Percentiles rank a stretch among this genome's conserved stretches.
These are phyloP conservation scores for Cyclanthera cordifolia DNA, from an alignment of 306 rosid genomes.

Conservation along the genomic window DNA sequence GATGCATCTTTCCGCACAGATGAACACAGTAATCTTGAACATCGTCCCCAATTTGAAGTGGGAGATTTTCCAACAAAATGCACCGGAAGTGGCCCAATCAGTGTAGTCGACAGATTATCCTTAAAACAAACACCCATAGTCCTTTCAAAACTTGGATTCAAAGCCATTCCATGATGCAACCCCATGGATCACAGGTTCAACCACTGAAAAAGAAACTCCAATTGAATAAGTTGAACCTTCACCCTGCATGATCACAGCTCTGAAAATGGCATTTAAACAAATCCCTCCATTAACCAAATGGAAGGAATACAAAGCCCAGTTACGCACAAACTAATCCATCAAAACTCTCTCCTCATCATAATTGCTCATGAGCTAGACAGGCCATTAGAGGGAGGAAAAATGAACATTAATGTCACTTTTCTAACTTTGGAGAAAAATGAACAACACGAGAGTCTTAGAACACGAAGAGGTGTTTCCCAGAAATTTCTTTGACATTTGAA, in stretches of 20 bases:
- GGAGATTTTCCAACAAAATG: constrained; percentile 25
- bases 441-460: no score
- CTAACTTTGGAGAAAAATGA: no score
- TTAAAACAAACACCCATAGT: constrained; percentile 31
- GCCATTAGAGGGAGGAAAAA: neutral
- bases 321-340: neutral
- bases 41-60: constrained; percentile 18
- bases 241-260: neutral
- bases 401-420: neutral
- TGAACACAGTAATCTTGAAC: constrained; percentile 36
- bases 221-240: neutral
- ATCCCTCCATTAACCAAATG: neutral
- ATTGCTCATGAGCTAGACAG: neutral
- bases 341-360: neutral
- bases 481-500: no score
- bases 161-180: constrained; percentile 31
- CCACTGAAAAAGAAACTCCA: neutral
- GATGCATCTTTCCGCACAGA: constrained; percentile 25
- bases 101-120: constrained; percentile 46
- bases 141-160: constrained; percentile 34
- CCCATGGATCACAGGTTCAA: constrained; percentile 52
- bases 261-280: neutral
- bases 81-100: constrained; percentile 32
- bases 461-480: no score
- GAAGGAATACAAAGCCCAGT: neutral